Evolutionary conservation across 2,329 filamentous ascomycete genomes (phyloP).

Genomic region (Microdochium bolleyi): DNA sequence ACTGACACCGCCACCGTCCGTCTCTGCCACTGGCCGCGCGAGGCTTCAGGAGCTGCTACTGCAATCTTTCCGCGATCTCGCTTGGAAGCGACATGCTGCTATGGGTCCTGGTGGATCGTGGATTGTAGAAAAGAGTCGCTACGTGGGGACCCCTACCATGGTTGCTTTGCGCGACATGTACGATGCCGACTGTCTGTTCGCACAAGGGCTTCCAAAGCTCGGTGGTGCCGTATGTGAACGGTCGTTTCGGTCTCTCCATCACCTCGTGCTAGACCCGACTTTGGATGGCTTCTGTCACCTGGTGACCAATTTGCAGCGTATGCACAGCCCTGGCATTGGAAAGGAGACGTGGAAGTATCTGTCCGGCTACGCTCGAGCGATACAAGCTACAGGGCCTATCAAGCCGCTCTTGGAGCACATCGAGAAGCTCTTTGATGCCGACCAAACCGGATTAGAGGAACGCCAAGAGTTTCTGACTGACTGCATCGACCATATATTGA

Average conservation of each 20-base stretch:
- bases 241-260: neutral
- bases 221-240: neutral
- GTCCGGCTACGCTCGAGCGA: neutral
- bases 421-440: neutral
- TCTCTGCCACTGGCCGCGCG: neutral
- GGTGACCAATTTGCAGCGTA: neutral
- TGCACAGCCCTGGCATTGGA: neutral
- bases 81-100: conserved; percentile 14
- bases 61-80: conserved; percentile 16
- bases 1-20: conserved; percentile 15
- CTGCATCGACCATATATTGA: neutral
- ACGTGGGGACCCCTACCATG: neutral
- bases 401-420: neutral
- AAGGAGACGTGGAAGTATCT: neutral
- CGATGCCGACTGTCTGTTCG: neutral
- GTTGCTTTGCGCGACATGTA: neutral
- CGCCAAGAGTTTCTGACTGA: neutral
- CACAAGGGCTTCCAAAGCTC: neutral
- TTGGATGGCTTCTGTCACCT: neutral
- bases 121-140: neutral
- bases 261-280: neutral
- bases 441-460: neutral
- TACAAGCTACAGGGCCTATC: neutral
- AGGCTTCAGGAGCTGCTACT: conserved; percentile 18
- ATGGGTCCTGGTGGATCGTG: neutral